Evolutionary conservation across 352 stramenopile genomes (phyloP).

Genomic region (Pythium brassicae): DNA sequence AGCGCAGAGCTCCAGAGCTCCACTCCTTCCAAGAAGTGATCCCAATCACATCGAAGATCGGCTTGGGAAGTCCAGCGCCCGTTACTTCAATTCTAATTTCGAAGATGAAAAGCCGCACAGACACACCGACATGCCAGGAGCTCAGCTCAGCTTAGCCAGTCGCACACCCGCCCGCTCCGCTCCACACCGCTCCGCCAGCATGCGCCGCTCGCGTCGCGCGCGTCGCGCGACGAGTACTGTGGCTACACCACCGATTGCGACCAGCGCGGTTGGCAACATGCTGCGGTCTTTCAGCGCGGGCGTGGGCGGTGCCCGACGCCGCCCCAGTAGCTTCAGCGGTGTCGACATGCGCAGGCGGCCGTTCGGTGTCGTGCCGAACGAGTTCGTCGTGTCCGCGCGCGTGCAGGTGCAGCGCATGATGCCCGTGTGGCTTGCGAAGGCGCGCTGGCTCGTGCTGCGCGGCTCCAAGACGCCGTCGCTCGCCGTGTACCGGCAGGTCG

Average conservation of each 20-base stretch:
- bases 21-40: too few relatives aligned
- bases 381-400: slow-evolving; percentile 41
- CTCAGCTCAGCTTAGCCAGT: too few relatives aligned
- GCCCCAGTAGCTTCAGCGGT: neutral
- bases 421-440: slow-evolving; percentile 47
- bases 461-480: slow-evolving; percentile 58
- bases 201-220: neutral
- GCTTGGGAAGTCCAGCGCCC: too few relatives aligned
- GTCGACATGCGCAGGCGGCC: slow-evolving; percentile 8
- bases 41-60: too few relatives aligned
- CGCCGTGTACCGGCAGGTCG: slow-evolving; percentile 40
- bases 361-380: slow-evolving; percentile 34
- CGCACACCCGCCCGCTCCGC: neutral
- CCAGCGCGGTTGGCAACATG: neutral
- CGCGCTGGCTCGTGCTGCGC: slow-evolving; percentile 53
- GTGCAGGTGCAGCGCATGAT: slow-evolving; percentile 48
- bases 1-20: too few relatives aligned
- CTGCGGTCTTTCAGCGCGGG: neutral
- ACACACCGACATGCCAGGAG: too few relatives aligned
- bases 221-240: neutral
- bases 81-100: neutral
- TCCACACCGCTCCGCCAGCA: neutral
- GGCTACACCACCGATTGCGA: neutral
- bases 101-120: neutral
- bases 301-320: neutral